Evolutionary conservation across 2,329 filamentous ascomycete genomes (phyloP).

Genomic region (Fusarium multiceps): DNA sequence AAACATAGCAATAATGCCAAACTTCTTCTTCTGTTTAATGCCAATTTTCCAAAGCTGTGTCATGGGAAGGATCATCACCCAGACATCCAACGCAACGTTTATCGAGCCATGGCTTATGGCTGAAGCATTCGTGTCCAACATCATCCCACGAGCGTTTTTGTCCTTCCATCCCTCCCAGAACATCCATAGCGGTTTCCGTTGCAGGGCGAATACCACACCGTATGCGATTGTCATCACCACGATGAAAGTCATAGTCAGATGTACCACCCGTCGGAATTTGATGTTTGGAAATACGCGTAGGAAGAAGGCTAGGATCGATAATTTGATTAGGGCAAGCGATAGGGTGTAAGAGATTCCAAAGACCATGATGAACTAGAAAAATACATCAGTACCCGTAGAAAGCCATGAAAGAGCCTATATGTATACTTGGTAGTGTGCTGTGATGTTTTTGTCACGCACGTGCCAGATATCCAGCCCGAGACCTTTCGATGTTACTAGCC

Average conservation of each 20-base stretch:
- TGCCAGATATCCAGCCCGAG: not conserved
- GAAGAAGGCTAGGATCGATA: conserved; percentile 8
- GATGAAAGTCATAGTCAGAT: not conserved
- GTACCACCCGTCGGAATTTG: not conserved
- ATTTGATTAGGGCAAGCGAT: not conserved
- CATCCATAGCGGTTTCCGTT: not conserved
- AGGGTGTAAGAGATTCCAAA: not conserved
- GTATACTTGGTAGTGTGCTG: not conserved
- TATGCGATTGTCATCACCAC: accelerated
- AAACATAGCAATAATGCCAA: conserved; percentile 17
- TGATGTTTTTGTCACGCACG: not conserved
- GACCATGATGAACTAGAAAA: not conserved
- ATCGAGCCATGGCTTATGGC: not conserved
- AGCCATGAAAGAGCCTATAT: too few species aligned
- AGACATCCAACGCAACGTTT: conserved; percentile 16
- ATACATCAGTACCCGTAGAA: too few species aligned
- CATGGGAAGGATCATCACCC: conserved; percentile 16
- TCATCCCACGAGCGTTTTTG: not conserved
- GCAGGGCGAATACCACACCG: not conserved
- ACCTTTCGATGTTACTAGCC: not conserved
- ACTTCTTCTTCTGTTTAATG: conserved; percentile 1
- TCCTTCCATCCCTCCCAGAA: conserved; percentile 15
- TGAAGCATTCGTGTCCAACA: not conserved
- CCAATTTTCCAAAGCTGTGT: not conserved
- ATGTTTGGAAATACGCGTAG: conserved; percentile 7